phyloP scores from a whole-genome alignment of 495 filamentous ascomycete genomes.

The Daldinia concentrica region DNA sequence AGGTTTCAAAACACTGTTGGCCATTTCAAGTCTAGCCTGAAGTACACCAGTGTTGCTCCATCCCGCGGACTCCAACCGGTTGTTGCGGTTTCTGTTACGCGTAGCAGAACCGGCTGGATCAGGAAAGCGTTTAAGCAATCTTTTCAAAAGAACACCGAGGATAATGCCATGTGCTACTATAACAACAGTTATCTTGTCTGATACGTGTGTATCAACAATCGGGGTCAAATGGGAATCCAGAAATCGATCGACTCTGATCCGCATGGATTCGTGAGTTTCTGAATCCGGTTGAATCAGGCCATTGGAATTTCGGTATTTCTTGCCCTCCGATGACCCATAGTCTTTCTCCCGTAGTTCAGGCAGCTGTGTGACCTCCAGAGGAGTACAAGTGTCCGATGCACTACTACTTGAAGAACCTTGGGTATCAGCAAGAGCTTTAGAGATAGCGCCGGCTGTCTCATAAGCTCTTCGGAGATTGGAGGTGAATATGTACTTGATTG shows the following conservation, averaged over 20 bases:
- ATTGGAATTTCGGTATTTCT: constrained; percentile 51
- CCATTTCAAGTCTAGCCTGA: constrained; percentile 33
- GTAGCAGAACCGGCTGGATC: constrained; percentile 41
- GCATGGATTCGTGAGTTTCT: constrained; percentile 74
- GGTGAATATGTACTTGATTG: constrained; percentile 74
- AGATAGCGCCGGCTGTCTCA: constrained; percentile 73
- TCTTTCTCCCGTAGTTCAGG: constrained; percentile 71
- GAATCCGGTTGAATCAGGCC: constrained; percentile 35
- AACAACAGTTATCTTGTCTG: constrained; percentile 55
- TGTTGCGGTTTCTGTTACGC: constrained; percentile 39
- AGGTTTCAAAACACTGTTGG: not conserved
- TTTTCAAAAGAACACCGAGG: constrained; percentile 71
- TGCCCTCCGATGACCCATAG: constrained; percentile 75
- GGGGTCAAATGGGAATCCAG: constrained; percentile 68
- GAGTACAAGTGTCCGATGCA: constrained; percentile 8
- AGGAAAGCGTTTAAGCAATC: constrained; percentile 65
- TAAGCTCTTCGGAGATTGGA: constrained; percentile 79
- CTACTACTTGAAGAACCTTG: constrained; percentile 45
- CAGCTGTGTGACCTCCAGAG: constrained; percentile 56
- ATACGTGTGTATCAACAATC: constrained; percentile 54
- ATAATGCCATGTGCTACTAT: constrained; percentile 86
- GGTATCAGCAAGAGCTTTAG: constrained; percentile 66
- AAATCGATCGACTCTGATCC: constrained; percentile 67
- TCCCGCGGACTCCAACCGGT: constrained; percentile 34
- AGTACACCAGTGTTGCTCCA: constrained; percentile 58